phyloP scores from a whole-genome alignment of 768 basidiomycete species.

The Jaapia argillacea region DNA sequence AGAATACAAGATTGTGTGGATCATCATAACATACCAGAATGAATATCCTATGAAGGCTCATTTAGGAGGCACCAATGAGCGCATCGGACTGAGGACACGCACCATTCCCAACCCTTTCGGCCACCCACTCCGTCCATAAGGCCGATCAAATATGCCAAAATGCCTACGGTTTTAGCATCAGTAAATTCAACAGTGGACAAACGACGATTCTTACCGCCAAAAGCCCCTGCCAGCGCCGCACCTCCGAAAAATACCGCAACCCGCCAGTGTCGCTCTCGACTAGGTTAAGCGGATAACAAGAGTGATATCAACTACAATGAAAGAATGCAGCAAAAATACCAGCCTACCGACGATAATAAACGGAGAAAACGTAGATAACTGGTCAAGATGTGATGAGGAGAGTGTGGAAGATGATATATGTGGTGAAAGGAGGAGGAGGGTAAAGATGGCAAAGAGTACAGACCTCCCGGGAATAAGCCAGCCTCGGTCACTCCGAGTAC shows the following conservation, averaged over 20 bases:
- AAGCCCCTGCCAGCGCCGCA: constrained; percentile 52
- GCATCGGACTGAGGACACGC: background rate
- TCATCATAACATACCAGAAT: constrained; percentile 16
- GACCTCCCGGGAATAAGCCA: constrained; percentile 24
- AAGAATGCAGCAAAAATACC: background rate
- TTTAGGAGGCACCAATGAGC: background rate
- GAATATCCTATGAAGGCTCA: constrained; percentile 34
- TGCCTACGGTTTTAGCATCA: constrained; percentile 23
- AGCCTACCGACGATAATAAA: constrained; percentile 43
- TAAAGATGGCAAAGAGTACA: background rate
- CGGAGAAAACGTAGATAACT: constrained; percentile 45
- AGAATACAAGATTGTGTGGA: background rate
- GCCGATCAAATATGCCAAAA: constrained; percentile 48
- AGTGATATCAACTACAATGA: background rate
- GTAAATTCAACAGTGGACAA: too few relatives aligned
- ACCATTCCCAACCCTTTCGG: constrained; percentile 53
- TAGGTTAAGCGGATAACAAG: constrained; percentile 13
- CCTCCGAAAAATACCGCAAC: constrained; percentile 57
- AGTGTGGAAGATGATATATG: constrained; percentile 28
- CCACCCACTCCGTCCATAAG: constrained; percentile 57
- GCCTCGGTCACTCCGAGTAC: constrained; percentile 51
- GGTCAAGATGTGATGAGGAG: constrained; percentile 19
- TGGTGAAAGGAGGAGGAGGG: background rate
- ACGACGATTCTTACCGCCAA: constrained; percentile 35
- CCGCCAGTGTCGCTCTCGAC: constrained; percentile 49